Evolutionary conservation across 331 rosid genomes (phyloP).

Genomic region (Malus hybrid): DNA sequence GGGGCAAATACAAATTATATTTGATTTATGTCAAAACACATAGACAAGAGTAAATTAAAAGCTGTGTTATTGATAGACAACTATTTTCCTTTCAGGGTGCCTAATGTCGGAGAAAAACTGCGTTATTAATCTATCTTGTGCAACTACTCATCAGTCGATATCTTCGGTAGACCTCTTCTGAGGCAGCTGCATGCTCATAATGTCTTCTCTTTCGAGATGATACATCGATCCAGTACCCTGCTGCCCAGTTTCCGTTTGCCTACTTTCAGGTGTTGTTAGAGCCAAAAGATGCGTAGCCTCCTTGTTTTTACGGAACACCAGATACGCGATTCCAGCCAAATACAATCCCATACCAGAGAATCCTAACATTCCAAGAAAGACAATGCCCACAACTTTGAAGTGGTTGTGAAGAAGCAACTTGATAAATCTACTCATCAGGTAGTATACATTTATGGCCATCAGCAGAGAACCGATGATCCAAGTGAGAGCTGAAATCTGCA

Average conservation of each 20-base stretch:
- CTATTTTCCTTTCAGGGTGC: neutral
- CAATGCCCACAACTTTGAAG: conserved; percentile 33
- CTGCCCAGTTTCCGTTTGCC: conserved; percentile 33
- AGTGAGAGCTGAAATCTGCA: conserved; percentile 61
- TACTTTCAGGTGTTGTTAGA: conserved; percentile 53
- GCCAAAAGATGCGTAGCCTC: conserved; percentile 54
- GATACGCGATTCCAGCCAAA: conserved; percentile 68
- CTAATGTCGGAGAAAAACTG: neutral
- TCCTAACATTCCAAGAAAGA: conserved; percentile 73
- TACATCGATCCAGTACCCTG: conserved; percentile 35
- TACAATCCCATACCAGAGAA: conserved; percentile 70
- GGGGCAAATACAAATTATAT: too few species aligned
- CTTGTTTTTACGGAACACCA: conserved; percentile 64
- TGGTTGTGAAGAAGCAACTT: conserved; percentile 60
- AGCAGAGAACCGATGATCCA: conserved; percentile 78
- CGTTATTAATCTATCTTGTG: neutral
- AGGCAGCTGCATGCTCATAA: conserved; percentile 86
- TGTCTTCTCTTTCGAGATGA: conserved; percentile 64
- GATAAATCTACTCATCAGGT: conserved; percentile 51
- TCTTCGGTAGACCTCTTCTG: conserved; percentile 43
- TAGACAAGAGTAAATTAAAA: too few species aligned
- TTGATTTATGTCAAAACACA: too few species aligned
- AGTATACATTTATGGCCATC: conserved; percentile 82
- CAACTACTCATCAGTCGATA: conserved; percentile 35
- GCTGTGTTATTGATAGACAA: neutral